These are phyloP conservation scores for Monotropa hypopitys DNA, from an alignment of 179 eudicot genomes.

Conservation along the genomic window DNA sequence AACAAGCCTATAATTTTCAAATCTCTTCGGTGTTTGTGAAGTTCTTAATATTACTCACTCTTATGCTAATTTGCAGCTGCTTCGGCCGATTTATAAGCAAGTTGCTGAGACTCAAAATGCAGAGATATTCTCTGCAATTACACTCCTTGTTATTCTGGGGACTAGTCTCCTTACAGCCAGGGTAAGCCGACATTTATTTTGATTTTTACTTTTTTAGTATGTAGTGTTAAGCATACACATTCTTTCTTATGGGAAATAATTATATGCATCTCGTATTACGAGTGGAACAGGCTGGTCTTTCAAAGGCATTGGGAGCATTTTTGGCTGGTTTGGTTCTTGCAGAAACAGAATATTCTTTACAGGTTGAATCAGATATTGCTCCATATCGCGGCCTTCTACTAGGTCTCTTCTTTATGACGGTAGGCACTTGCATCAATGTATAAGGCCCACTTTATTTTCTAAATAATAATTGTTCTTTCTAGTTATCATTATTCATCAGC, in stretches of 20 bases:
- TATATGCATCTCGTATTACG: not conserved
- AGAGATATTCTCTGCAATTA: slow-evolving; percentile 92
- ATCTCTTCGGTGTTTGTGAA: not conserved
- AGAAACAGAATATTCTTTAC: slow-evolving; percentile 93
- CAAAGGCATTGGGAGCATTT: slow-evolving; percentile 98
- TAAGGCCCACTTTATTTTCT: not conserved
- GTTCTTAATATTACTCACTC: slow-evolving; percentile 4
- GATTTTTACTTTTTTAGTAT: too few relatives aligned
- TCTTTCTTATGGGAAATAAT: not conserved
- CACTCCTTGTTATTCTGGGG: slow-evolving; percentile 90
- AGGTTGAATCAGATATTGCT: slow-evolving; percentile 99
- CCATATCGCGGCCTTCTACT: slow-evolving; percentile 97
- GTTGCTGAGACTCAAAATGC: slow-evolving; percentile 97
- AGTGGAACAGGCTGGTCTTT: slow-evolving; percentile 81
- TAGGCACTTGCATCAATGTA: slow-evolving; percentile 14
- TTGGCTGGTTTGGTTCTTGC: slow-evolving; percentile 99
- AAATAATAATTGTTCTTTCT: not conserved
- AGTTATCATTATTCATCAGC: too few relatives aligned
- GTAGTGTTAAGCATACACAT: not conserved
- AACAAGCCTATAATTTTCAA: not conserved
- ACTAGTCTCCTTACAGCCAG: slow-evolving; percentile 98
- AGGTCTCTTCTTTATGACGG: slow-evolving; percentile 99
- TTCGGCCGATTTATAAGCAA: slow-evolving; percentile 93
- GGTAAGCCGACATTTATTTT: too few relatives aligned
- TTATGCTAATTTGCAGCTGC: slow-evolving; percentile 49